Evolutionary conservation across 2,329 filamentous ascomycete genomes (phyloP), one percentile per base, ranked within the genome.

Genomic region (Stagonosporopsis vannaccii): DNA sequence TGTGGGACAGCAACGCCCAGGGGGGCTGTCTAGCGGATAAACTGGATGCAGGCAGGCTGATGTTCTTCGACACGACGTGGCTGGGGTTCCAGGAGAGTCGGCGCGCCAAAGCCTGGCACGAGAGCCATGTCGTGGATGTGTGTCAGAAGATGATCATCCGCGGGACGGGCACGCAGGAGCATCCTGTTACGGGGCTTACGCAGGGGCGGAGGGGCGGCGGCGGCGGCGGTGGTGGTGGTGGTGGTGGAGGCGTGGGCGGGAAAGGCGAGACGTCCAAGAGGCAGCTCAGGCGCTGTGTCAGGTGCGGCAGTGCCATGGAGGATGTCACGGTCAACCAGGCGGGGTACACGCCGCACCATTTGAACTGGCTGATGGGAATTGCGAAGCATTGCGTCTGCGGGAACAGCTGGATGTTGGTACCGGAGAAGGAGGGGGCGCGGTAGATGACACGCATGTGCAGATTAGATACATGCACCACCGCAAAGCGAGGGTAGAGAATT

Each of bases 21-120:
- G 56, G 62, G 19, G 62, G 61, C 0, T 79, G 81, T 19, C 82
- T 93, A 50, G 81, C 84, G 36, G 79, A 79, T 5, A 80, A 84
- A 51, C 82, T 87, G 11, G 86, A 95, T 62, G 82, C 86, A 25
- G 84, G 87, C 9, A 83, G 83, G 58, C 80, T 96, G 44, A 90
- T 90, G 76, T 90, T 92, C 75, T 85, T 85, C 44, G 86, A 95
- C 70, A 91, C 87, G 51, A 81, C 81, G 44, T 84, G 90, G 71
- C 80, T 95, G 11, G 89, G 89, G 5, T 79, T 91, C 13, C 82
- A 84, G 9, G 83, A 87, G 49, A 85, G 87, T 56, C 75, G 76
- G 13, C 77, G 78, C 17, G 84, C 82, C 4, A 84, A 86, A 61
- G 75, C 82, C 9, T 91, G 88, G 73, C 84, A 84, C 59, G 81